A percentile compares a stretch with the other conserved stretches of the same genome.
Conservation (phyloP, 73 alveolate genomes). For the Blepharisma stoltei region DNA sequence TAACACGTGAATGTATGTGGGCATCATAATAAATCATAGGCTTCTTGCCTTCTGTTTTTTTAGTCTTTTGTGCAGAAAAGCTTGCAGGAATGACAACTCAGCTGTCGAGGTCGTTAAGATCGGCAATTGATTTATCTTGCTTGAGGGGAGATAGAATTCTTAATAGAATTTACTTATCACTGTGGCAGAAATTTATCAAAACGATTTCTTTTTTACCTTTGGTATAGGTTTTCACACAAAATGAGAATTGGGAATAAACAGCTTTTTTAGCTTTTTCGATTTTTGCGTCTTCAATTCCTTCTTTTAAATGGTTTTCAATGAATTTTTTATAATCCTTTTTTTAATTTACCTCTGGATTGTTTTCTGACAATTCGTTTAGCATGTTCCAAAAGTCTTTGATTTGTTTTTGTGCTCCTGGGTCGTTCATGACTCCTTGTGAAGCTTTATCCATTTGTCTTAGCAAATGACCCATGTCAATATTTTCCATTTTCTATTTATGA, state of each 20-base stretch:
- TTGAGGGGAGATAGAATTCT: neutral
- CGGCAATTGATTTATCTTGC: neutral
- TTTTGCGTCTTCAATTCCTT: constrained; percentile 15
- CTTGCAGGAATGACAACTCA: constrained; percentile 8
- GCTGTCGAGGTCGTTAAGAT: neutral
- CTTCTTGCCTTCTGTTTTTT: constrained; percentile 6
- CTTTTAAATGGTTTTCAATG: neutral
- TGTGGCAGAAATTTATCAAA: neutral
- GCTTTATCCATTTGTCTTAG: too few relatives aligned
- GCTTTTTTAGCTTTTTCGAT: neutral
- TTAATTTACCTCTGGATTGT: constrained; percentile 19
- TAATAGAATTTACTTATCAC: neutral
- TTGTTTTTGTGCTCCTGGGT: constrained; percentile 3
- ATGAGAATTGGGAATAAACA: neutral
- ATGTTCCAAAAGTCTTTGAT: constrained; percentile 16
- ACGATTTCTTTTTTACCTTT: constrained; percentile 4
- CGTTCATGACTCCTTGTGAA: too few relatives aligned
- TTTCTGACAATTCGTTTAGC: constrained; percentile 10
- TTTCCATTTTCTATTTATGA: too few relatives aligned
- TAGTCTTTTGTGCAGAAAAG: neutral
- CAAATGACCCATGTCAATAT: too few relatives aligned
- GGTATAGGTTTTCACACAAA: constrained; percentile 2
- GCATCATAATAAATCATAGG: constrained; percentile 20
- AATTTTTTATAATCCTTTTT: constrained; percentile 14
- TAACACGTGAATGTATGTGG: neutral